Percentiles rank a stretch among this genome's conserved stretches.
phyloP scores from a whole-genome alignment of 1,284 basidiomycete species.

The Inonotus obliquus region DNA sequence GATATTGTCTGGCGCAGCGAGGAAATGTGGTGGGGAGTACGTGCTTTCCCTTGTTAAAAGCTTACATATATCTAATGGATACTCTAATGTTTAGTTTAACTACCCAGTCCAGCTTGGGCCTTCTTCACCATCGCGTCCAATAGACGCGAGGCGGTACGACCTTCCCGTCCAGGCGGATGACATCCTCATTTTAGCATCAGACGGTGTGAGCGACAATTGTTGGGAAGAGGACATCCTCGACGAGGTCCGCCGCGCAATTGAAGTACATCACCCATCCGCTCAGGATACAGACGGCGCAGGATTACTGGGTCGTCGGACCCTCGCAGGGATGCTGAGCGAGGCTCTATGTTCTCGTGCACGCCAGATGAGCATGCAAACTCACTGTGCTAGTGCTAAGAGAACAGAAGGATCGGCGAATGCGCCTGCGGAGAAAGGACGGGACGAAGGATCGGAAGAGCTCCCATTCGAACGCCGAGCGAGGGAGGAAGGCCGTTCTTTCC shows the following conservation, averaged over 20 bases:
- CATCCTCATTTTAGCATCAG: slow-evolving; percentile 85
- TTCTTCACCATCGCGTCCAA: slow-evolving; percentile 62
- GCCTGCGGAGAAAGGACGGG: slow-evolving; percentile 21
- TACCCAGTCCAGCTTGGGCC: slow-evolving; percentile 89
- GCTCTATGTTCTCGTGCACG: slow-evolving; percentile 68
- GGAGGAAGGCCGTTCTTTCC: slow-evolving; percentile 56
- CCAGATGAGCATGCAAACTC: slow-evolving; percentile 45
- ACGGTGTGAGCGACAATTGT: slow-evolving; percentile 91
- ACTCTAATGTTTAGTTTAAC: slow-evolving; percentile 59
- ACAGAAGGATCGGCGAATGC: neutral
- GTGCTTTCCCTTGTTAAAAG: slow-evolving; percentile 28
- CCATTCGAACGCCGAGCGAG: slow-evolving; percentile 66
- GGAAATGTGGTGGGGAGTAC: slow-evolving; percentile 88
- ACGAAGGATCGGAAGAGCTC: slow-evolving; percentile 39
- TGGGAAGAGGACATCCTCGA: slow-evolving; percentile 95
- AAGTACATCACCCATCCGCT: slow-evolving; percentile 6
- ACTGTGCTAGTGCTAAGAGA: slow-evolving; percentile 19
- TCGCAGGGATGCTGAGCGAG: slow-evolving; percentile 65
- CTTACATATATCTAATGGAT: neutral
- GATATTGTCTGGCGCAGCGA: slow-evolving; percentile 82
- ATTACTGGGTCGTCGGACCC: slow-evolving; percentile 45
- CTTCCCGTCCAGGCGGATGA: slow-evolving; percentile 83
- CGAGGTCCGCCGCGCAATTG: slow-evolving; percentile 50
- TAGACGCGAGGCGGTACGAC: slow-evolving; percentile 69
- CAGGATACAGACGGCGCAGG: slow-evolving; percentile 16